Percentiles rank a stretch among this genome's conserved stretches.
These are phyloP conservation scores for Calonectria pteridis DNA, from an alignment of 2,329 filamentous ascomycete genomes.

Conservation along the genomic window DNA sequence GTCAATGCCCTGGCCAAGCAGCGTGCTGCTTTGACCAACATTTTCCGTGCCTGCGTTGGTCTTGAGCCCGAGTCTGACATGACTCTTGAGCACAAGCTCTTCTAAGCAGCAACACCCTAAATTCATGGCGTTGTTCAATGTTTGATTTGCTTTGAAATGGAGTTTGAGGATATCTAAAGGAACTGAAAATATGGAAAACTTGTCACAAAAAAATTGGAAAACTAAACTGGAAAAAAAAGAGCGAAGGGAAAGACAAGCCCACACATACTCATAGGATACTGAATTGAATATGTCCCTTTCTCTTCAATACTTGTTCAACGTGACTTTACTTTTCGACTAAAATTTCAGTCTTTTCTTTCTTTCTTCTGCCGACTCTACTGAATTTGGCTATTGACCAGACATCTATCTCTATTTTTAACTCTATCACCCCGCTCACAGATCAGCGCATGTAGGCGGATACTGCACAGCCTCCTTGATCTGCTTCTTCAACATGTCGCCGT, in stretches of 20 bases:
- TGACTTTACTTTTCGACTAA: background rate
- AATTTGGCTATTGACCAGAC: background rate
- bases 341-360: background rate
- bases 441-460: background rate
- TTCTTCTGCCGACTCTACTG: background rate
- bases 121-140: conserved; percentile 8
- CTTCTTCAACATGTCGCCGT: background rate
- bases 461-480: background rate
- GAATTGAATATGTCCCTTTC: conserved; percentile 42
- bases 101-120: conserved; percentile 62
- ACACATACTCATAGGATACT: conserved; percentile 35
- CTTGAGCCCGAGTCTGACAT: conserved; percentile 98
- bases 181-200: conserved; percentile 7
- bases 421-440: background rate
- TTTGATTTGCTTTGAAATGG: background rate
- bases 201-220: conserved; percentile 16
- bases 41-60: conserved; percentile 97
- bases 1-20: conserved; percentile 97
- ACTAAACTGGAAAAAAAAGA: conserved; percentile 32
- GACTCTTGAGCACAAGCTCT: conserved; percentile 98
- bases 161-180: background rate
- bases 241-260: conserved; percentile 35
- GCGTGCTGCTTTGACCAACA: conserved; percentile 93
- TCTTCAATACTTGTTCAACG: conserved; percentile 25
- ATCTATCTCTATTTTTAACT: background rate